phyloP scores from a whole-genome alignment of 805 yeast species.

The Cyberlindnera mississippiensis region DNA sequence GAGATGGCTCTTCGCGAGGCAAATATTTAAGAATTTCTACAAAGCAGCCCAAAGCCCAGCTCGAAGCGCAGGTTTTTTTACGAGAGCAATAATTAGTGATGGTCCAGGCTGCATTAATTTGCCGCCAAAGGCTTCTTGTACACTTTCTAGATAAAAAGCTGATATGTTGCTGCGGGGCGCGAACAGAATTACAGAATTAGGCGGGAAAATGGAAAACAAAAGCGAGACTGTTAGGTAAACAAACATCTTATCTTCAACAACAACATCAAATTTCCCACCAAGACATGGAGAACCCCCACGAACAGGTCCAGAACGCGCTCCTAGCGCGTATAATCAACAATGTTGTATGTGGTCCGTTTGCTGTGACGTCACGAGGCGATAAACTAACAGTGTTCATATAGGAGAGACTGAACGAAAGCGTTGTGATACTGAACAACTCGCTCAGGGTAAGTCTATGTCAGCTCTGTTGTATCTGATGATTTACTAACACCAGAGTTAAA shows the following conservation, averaged over 20 bases:
- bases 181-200: no score
- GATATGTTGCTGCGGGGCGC: no score
- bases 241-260: background rate
- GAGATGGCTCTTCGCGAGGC: no score
- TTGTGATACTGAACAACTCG: conserved; percentile 57
- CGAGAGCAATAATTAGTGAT: no score
- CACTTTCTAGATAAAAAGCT: no score
- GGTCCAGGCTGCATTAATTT: no score
- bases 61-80: no score
- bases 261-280: no score
- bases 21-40: background rate
- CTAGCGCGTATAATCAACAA: conserved; percentile 72
- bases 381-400: conserved; percentile 23
- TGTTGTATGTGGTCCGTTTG: conserved; percentile 44
- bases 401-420: conserved; percentile 71
- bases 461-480: background rate
- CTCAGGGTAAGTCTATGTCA: conserved; percentile 36
- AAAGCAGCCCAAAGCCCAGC: background rate
- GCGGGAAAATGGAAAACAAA: no score
- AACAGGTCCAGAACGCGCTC: conserved; percentile 72
- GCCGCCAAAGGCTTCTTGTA: no score
- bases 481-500: background rate
- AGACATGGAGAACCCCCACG: conserved; percentile 92
- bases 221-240: no score
- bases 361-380: no score